Evolutionary conservation across 306 rosid species (phyloP).

Genomic region (Crataegus laevigata): DNA sequence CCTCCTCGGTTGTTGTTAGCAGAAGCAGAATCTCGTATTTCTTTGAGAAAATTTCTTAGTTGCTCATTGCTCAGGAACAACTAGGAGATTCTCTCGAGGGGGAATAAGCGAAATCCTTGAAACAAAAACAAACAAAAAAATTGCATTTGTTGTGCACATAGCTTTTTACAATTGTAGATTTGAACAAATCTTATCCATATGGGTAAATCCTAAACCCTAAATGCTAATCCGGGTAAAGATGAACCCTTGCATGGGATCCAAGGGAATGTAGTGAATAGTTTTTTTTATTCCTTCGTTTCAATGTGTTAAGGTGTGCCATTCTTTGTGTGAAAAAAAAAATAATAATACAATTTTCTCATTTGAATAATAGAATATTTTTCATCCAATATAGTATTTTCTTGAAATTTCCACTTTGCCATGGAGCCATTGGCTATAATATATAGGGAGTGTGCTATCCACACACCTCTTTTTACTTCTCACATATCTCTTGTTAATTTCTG

Average conservation of each 20-base stretch:
- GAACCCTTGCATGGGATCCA: slow-evolving; percentile 7
- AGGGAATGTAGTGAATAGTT: neutral
- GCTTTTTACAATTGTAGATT: slow-evolving; percentile 5
- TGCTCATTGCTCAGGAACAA: too few relatives aligned
- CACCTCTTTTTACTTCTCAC: too few relatives aligned
- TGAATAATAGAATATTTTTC: neutral
- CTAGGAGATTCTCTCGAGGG: too few relatives aligned
- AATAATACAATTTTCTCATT: neutral
- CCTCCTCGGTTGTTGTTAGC: too few relatives aligned
- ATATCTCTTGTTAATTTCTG: too few relatives aligned
- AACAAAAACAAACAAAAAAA: neutral
- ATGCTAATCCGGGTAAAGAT: neutral
- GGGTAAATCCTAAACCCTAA: neutral
- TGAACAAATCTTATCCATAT: neutral
- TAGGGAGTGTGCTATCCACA: too few relatives aligned
- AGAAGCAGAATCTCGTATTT: too few relatives aligned
- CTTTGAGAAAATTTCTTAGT: too few relatives aligned
- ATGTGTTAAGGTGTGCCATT: neutral
- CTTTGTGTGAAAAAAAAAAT: neutral
- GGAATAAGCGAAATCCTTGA: neutral
- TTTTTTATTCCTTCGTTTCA: neutral
- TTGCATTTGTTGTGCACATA: slow-evolving; percentile 20
- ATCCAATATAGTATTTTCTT: neutral
- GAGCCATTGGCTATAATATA: too few relatives aligned
- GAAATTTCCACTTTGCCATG: neutral